These are phyloP conservation scores for Daldinia sp. DNA, from an alignment of 2,329 filamentous ascomycete species.

Conservation along the genomic window DNA sequence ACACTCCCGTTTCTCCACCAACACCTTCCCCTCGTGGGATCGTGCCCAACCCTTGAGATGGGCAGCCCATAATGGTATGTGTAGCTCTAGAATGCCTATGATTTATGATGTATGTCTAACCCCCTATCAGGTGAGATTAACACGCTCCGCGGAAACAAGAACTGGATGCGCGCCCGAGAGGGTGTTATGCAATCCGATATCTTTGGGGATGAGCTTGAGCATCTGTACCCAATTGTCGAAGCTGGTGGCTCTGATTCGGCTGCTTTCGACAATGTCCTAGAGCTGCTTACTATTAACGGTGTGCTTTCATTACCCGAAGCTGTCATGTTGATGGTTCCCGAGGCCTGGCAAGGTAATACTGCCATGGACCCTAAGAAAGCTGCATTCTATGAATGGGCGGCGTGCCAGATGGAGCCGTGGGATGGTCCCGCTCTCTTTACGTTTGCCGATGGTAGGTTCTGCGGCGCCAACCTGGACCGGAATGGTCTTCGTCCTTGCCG, in stretches of 20 bases:
- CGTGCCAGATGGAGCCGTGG: slow-evolving; percentile 99
- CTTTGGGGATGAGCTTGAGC: slow-evolving; percentile 91
- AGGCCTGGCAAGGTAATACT: slow-evolving; percentile 95
- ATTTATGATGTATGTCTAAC: slow-evolving; percentile 36
- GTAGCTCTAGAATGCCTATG: slow-evolving; percentile 33
- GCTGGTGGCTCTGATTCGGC: slow-evolving; percentile 97
- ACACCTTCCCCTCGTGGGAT: slow-evolving; percentile 99
- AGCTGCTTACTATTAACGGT: slow-evolving; percentile 93
- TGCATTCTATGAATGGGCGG: slow-evolving; percentile 98
- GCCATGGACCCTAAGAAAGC: slow-evolving; percentile 95
- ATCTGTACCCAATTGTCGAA: slow-evolving; percentile 93
- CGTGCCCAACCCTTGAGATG: slow-evolving; percentile 95
- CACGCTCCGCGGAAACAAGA: slow-evolving; percentile 96
- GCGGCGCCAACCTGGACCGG: slow-evolving; percentile 94
- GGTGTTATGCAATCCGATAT: slow-evolving; percentile 93
- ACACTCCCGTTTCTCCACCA: slow-evolving; percentile 97
- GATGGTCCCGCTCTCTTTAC: slow-evolving; percentile 97
- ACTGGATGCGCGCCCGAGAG: slow-evolving; percentile 98
- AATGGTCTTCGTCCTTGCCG: slow-evolving; percentile 95
- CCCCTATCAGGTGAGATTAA: slow-evolving; percentile 81
- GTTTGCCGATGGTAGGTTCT: slow-evolving; percentile 96
- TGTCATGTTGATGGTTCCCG: slow-evolving; percentile 98
- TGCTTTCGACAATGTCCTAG: slow-evolving; percentile 96
- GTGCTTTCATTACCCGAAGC: slow-evolving; percentile 95
- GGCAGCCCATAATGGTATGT: slow-evolving; percentile 91